phyloP scores from a whole-genome alignment of 169 alveolate genomes.

The Amoebophrya sp. region DNA sequence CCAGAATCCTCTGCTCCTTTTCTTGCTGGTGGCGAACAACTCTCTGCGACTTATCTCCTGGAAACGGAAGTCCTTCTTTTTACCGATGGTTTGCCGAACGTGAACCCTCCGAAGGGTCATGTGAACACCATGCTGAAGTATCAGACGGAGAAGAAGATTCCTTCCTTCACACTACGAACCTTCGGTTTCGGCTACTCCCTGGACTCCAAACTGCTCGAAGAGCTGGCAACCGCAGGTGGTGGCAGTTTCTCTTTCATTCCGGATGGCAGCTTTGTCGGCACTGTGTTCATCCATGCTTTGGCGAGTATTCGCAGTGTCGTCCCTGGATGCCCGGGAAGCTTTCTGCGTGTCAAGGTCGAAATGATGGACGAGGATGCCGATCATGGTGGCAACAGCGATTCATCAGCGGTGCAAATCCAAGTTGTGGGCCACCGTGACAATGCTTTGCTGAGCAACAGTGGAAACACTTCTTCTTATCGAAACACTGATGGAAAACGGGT shows the following conservation, averaged over 20 bases:
- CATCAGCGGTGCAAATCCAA: neutral
- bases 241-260: neutral
- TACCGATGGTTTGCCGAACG: neutral
- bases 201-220: neutral
- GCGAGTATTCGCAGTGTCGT: neutral
- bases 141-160: neutral
- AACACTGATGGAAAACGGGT: neutral
- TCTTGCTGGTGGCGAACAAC: neutral
- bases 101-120: neutral
- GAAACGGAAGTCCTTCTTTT: neutral
- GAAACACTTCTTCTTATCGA: no score
- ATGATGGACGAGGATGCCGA: no score
- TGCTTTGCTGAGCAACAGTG: no score
- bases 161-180: neutral
- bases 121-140: neutral
- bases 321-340: no score
- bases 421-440: neutral
- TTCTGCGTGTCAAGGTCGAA: no score
- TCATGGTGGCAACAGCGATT: neutral
- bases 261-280: slow-evolving; percentile 4
- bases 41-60: neutral
- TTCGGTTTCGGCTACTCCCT: slow-evolving; percentile 12
- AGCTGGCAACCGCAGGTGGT: neutral
- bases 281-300: slow-evolving; percentile 2
- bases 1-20: neutral